Base-by-base conservation (phyloP, 2,329 filamentous ascomycete genomes). In the Domatiomyces catenatus region DNA sequence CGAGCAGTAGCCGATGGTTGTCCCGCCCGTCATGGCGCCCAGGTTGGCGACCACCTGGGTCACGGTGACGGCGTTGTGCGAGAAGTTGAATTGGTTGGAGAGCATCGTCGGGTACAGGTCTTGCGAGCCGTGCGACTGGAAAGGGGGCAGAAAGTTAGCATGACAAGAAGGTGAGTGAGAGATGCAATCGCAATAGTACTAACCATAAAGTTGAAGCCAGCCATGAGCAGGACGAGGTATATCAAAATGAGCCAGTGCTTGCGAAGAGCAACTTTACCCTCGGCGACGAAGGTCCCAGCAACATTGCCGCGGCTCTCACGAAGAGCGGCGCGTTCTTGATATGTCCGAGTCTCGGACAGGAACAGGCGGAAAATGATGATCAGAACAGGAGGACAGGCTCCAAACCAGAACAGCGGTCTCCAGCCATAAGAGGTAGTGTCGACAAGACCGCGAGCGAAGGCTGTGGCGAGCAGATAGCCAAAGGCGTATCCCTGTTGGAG, bases 381-480 rank as follows among this genome's bases (percentile, higher is more conserved):
- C 28, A 94, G 65, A 1, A 88, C 74, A 0, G 88, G 88, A 0
- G 86, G 85, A 39, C 81, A 77, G 5, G 87, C 86, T 10, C 82
- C 87, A 64, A 94, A 94, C 87, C 88, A 94, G 71, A 81, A 94
- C 0, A 94, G 71, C 0, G 87, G 86, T 6, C 88, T 75, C 88
- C 88, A 94, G 48, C 75, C 80, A 62, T 93, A 82, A 1, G 79
- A 65, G 0, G 86, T 90, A 1, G 86, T 92, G 64, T 84, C 70
- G 47, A 73, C 71, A 2, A 73, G 58, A 8, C 58, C 70, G 32
- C 70, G 65, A 1, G 69, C 69, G 59, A 79, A 77, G 8, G 75
- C 74, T 1, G 74, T 74, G 0, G 75, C 77, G 1, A 81, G 69
- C n/a, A 81, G 67, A 61, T 81, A 81, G 2, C 78, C 78, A 59